Conservation (phyloP, 768 basidiomycete genomes). For the Pisolithus orientalis region DNA sequence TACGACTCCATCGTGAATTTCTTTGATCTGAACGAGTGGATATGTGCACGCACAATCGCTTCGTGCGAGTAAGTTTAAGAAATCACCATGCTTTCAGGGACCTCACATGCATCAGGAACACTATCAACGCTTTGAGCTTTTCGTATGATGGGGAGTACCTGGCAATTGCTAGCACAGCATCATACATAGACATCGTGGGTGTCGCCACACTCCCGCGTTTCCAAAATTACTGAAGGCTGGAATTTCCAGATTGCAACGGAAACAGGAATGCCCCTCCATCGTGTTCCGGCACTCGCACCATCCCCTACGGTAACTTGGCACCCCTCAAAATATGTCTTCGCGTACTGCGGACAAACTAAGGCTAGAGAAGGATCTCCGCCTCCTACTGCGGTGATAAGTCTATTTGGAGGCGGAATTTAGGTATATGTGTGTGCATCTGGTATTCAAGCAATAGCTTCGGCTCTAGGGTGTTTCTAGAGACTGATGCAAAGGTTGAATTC, state of each 20-base stretch:
- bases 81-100: background rate
- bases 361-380: conserved; percentile 57
- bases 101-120: conserved; percentile 40
- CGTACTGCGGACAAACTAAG: conserved; percentile 76
- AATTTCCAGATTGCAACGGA: conserved; percentile 66
- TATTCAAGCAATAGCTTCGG: no score
- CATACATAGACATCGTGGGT: conserved; percentile 74
- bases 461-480: no score
- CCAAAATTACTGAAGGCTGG: background rate
- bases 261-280: conserved; percentile 66
- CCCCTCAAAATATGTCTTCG: conserved; percentile 74
- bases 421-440: no score
- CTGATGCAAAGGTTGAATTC: background rate
- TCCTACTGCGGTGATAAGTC: conserved; percentile 61
- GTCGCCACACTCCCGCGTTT: background rate
- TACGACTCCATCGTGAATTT: conserved; percentile 79
- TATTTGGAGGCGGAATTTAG: conserved; percentile 53
- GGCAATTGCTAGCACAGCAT: conserved; percentile 65
- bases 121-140: conserved; percentile 71
- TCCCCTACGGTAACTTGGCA: conserved; percentile 80
- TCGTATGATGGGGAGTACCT: conserved; percentile 81
- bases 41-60: conserved; percentile 69
- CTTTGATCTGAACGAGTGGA: conserved; percentile 77
- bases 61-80: conserved; percentile 64
- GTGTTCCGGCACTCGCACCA: conserved; percentile 65